Percentiles rank a stretch among this genome's conserved stretches.
Evolutionary conservation across 495 filamentous ascomycete genomes (phyloP).

Genomic region (Aspergillus cristatus): DNA sequence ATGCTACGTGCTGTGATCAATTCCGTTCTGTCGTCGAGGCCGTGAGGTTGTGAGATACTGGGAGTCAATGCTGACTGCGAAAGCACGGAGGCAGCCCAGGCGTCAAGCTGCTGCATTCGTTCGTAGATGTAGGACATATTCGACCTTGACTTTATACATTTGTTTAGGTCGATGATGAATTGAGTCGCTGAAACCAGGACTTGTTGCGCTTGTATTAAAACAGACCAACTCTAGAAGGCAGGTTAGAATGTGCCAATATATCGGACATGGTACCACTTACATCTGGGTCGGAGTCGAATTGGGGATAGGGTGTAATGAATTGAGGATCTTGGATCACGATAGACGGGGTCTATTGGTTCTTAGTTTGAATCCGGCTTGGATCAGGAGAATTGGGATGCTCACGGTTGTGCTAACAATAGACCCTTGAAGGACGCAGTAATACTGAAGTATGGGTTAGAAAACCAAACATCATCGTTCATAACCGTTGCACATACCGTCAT

Average conservation of each 20-base stretch:
- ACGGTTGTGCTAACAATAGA: conserved; percentile 54
- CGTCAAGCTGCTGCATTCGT: conserved; percentile 47
- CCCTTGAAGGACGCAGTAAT: conserved; percentile 49
- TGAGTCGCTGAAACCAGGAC: conserved; percentile 46
- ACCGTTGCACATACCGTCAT: conserved; percentile 39
- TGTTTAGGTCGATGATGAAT: conserved; percentile 46
- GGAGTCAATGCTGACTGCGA: conserved; percentile 36
- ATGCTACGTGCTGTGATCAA: conserved; percentile 40
- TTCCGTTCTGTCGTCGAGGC: conserved; percentile 36
- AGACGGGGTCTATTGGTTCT: conserved; percentile 34
- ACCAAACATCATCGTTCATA: neutral
- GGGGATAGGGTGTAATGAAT: conserved; percentile 47
- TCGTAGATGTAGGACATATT: conserved; percentile 40
- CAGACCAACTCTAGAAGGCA: conserved; percentile 38
- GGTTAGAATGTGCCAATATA: conserved; percentile 6
- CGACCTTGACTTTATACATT: conserved; percentile 25
- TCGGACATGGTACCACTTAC: conserved; percentile 22
- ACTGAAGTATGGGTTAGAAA: conserved; percentile 25
- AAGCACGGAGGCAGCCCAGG: conserved; percentile 39
- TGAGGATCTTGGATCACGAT: conserved; percentile 48
- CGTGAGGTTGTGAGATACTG: conserved; percentile 24
- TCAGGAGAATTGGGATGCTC: conserved; percentile 6
- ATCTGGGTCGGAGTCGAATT: conserved; percentile 42
- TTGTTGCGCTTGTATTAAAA: conserved; percentile 49
- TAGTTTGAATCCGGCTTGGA: neutral